Base-by-base conservation (phyloP, 1,284 basidiomycete species). In the Meira nashicola region DNA sequence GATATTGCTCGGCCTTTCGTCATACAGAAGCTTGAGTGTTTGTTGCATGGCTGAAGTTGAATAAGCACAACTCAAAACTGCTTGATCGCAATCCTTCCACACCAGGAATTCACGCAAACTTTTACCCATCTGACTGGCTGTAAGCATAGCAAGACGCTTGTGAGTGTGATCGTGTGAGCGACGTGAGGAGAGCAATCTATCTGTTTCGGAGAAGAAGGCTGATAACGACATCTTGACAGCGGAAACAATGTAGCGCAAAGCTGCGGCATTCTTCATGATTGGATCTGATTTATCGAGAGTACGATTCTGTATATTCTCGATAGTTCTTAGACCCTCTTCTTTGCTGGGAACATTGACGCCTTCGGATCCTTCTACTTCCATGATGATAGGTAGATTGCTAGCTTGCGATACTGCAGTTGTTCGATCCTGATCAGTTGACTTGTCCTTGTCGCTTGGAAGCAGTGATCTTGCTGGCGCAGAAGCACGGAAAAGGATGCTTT, bases 171-270 rank as follows among this genome's bases (percentile, higher is more conserved):
- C 94, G 14, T 86, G 67, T 33, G 88, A 85, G 59, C 93, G 84
- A 25, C 87, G 88, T 73, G 90, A 86, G 11, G 80, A 78, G 76
- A 96, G 87, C 75, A 95, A 83, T 76, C 91, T 89, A 63, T 92
- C 88, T 62, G 92, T 86, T 15, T 92, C 87, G 83, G 90, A 89
- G 81, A 95, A 92, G 78, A 97, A 89, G 4, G 90, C 88, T 0
- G 86, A 86, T 59, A 94, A 80, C 2, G 87, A 84, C 28, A 84
- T 86, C 0, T 92, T 90, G 56, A 94, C 83, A 47, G 89, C 86
- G 60, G 87, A 86, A 0, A 88, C 86, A 38, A 96, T 80, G 70
- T 92, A 89, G 76, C 88, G 89, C 43, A 93, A 80, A 14, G 70
- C 70, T 4, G 59, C 60, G 2, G 59, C 62, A 49, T 74, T 74